Evolutionary conservation across 352 stramenopile genomes (phyloP), one percentile per base, ranked within the genome.

Genomic region (Globisporangium emineosum): DNA sequence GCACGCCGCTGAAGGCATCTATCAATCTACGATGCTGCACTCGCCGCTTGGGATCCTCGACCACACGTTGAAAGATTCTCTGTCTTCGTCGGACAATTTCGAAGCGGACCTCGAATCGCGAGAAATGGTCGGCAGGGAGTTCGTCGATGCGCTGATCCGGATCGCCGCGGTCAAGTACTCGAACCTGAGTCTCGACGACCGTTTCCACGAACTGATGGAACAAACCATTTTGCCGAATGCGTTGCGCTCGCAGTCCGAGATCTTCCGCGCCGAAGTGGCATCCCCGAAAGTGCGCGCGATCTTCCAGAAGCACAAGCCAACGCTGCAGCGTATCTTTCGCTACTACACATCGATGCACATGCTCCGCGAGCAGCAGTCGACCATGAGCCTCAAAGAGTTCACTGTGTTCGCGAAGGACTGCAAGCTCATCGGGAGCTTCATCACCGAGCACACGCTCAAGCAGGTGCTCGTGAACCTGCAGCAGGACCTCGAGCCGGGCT

Each of bases 291-390:
- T 94, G 27, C 81, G 78, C 2, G 81, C 81, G 7, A 80, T 94
- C 5, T 92, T 90, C 63, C 78, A 90, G 45, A 76, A 81, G 32
- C 77, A 91, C 74, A 94, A 94, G 57, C 67, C 64, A 17, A 60
- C 69, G 19, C 77, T 94, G 21, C 86, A 92, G 62, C 71, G 76
- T n/a, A 68, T 91, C 30, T 94, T 94, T 54, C 79, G 81, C 8
- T 94, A 94, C 65, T 94, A 92, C 64, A 73, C 83, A 30, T 88
- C 79, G 19, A 91, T 94, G 83, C 77, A 92, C 55, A 73, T 76
- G 17, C 67, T 89, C 33, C 85, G 81, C 30, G 81, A 91, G 70
- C 76, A 88, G 57, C 82, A 90, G 60, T 91, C 83, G 42, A 91
- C 85, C n/a, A 76, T 94, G 33, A 71, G 73, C 3, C 64, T 91